A percentile compares a stretch with the other conserved stretches of the same genome.
Evolutionary conservation across 2,329 filamentous ascomycete species (phyloP).

Genomic region (Colletotrichum horii): DNA sequence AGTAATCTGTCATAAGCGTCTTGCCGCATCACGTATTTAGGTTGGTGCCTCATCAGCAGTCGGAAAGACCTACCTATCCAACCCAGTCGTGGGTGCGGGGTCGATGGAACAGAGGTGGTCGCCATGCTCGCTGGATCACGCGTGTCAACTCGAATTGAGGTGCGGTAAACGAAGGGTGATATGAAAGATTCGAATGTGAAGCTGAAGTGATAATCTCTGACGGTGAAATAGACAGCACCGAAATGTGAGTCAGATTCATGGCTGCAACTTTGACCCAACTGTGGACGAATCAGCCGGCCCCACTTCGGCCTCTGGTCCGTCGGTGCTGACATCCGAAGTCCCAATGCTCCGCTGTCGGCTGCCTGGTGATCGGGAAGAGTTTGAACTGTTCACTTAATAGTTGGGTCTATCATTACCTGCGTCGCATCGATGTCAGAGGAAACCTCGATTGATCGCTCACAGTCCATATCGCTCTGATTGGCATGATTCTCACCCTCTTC

Average conservation of each 20-base stretch:
- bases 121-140: not conserved
- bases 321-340: not conserved
- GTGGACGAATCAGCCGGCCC: not conserved
- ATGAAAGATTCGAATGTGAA: fast-evolving
- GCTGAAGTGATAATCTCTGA: not conserved
- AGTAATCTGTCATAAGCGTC: not conserved
- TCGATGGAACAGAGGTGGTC: not conserved
- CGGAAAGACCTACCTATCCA: conserved; percentile 4
- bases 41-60: not conserved
- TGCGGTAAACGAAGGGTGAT: fast-evolving
- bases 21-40: not conserved
- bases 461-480: too few relatives aligned
- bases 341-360: not conserved
- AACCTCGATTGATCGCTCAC: not conserved
- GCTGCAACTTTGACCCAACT: not conserved
- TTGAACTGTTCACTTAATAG: not conserved
- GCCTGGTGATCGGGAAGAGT: fast-evolving
- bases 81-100: conserved; percentile 4
- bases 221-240: not conserved
- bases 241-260: not conserved
- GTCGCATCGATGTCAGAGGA: not conserved
- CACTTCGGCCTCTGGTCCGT: not conserved
- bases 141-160: not conserved
- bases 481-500: too few relatives aligned
- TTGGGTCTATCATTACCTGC: not conserved